Base-by-base conservation (phyloP, 2,329 filamentous ascomycete species). In the Claviceps purpurea region DNA sequence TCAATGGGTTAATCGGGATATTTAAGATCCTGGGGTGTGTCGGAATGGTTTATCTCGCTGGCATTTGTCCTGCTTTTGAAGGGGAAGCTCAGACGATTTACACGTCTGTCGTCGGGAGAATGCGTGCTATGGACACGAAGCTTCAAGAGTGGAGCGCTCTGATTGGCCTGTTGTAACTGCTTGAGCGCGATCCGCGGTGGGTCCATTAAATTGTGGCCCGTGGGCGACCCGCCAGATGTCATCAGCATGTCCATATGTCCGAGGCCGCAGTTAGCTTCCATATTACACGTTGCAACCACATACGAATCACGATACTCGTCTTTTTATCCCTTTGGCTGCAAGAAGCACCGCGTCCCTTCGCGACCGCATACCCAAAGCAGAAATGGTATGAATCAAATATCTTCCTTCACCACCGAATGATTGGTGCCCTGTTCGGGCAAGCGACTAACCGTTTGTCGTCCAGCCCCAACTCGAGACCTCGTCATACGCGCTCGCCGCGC, bases 401-500 rank as follows among this genome's bases (percentile, higher is more conserved):
- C 18, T 13, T 22, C n/a, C 24, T 5, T 45, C 24, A 16, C 18
- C 43, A 45, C 6, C 43, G 10, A 24, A 16, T 5, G 2, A 30
- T 16, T 22, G 20, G 16, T 16, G 20, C 42, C 13, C 8, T 40
- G 22, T 13, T 10, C 10, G 13, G 14, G 18, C 41, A 22, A 43
- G 11, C 18, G 18, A 14, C 37, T 42, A 22, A 49, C 26, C 18
- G 10, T 26, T 2, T 34, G 13, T 51, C 46, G 18, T 38, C 47
- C 18, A 56, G 53, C 55, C 55, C 43, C 54, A 58, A 48, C 62
- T 68, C 46, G 63, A 68, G 53, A 76, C 71, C 62, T 82, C 88
- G 63, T 89, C 91, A 57, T 87, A 84, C 68, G 66, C 87, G 62
- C 82, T 97, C 62, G 87, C 86, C 55, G 76, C 81, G 57, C 76